These are phyloP conservation scores for Aspergillus candidus DNA, from an alignment of 2,329 filamentous ascomycete species.

Conservation along the genomic window DNA sequence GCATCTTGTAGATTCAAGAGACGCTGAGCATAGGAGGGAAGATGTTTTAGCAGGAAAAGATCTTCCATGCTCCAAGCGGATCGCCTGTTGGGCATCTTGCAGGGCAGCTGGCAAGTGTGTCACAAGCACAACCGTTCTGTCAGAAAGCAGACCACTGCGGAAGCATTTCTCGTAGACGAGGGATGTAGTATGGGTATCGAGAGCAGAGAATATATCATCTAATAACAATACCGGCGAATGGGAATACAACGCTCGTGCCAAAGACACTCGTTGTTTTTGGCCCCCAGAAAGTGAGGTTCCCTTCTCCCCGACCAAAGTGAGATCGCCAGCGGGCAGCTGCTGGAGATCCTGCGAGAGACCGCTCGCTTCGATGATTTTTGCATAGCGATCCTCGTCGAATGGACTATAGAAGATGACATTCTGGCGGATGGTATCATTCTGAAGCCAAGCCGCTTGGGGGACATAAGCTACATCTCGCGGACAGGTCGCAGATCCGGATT, in stretches of 20 bases:
- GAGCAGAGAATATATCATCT: conserved; percentile 55
- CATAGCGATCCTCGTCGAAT: conserved; percentile 52
- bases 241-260: conserved; percentile 55
- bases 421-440: conserved; percentile 59
- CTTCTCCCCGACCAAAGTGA: conserved; percentile 56
- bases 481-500: conserved; percentile 23
- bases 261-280: conserved; percentile 56
- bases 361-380: conserved; percentile 56
- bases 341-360: conserved; percentile 52
- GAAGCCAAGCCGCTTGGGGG: conserved; percentile 59
- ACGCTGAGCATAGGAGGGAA: neutral
- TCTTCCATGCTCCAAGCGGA: conserved; percentile 16
- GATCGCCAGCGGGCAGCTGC: conserved; percentile 52
- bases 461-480: conserved; percentile 54
- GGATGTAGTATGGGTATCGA: conserved; percentile 54
- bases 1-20: conserved; percentile 1
- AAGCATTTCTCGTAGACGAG: conserved; percentile 54
- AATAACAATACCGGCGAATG: conserved; percentile 51
- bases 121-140: conserved; percentile 52
- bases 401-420: conserved; percentile 59
- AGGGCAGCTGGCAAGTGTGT: conserved; percentile 40
- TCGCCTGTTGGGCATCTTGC: conserved; percentile 17
- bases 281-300: conserved; percentile 59
- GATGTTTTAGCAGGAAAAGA: conserved; percentile 9
- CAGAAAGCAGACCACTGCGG: conserved; percentile 49